Conservation (phyloP, 495 filamentous ascomycete genomes). For the Penicillium cataractarum region DNA sequence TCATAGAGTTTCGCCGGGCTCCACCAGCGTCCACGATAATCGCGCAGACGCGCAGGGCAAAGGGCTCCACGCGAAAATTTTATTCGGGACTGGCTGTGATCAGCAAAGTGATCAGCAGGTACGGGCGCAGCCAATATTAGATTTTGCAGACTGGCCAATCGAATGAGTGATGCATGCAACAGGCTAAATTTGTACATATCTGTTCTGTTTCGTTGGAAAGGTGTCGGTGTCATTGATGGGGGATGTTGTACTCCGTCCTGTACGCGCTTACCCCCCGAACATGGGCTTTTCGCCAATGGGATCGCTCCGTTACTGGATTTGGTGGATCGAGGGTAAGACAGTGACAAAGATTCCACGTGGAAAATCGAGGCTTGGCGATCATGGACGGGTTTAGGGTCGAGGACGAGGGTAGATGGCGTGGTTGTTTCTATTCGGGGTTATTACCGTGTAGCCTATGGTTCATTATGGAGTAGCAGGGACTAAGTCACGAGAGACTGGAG, state of each 20-base stretch:
- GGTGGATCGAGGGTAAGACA: neutral
- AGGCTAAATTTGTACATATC: neutral
- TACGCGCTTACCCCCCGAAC: neutral
- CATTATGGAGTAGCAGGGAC: neutral
- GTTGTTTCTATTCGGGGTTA: neutral
- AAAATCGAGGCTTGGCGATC: constrained; percentile 5
- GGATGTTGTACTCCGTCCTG: too few relatives aligned
- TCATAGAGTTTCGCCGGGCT: constrained; percentile 3
- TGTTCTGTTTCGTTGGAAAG: neutral
- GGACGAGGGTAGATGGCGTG: neutral
- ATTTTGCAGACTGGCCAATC: neutral
- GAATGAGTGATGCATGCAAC: neutral
- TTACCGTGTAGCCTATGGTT: neutral
- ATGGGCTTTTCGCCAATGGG: neutral
- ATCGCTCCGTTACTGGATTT: neutral
- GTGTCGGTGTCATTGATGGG: too few relatives aligned
- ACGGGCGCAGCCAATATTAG: neutral
- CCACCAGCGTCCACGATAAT: neutral
- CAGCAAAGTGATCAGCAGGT: constrained; percentile 4
- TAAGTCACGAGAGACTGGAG: neutral
- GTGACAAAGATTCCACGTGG: constrained; percentile 7
- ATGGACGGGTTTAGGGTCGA: constrained; percentile 1
- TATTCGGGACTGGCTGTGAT: neutral
- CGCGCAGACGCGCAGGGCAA: neutral
- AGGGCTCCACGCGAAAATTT: constrained; percentile 2